Evolutionary conservation across 2,329 filamentous ascomycete species (phyloP), one percentile per base, ranked within the genome.

Genomic region (Cladophialophora chaetospira): DNA sequence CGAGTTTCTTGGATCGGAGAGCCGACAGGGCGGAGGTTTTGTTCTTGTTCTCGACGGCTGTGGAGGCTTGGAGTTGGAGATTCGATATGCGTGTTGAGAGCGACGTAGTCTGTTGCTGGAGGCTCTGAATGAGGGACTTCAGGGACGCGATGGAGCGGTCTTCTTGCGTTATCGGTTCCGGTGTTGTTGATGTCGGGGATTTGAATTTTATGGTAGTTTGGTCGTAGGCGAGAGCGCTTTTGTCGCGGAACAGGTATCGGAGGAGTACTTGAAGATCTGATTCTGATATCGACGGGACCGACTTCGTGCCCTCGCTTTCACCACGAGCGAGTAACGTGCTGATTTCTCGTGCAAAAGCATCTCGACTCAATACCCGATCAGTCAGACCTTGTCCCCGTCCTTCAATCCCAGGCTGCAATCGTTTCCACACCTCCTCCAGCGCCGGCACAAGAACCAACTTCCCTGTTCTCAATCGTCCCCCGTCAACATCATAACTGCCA

Each of bases 131-230:
- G 59, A 96, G 85, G 17, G 86, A 82, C 60, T 88, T 86, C 13
- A 99, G 79, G 48, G 88, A 87, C 1, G 91, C 91, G 61, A 97
- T 89, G 0, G 89, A 88, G 3, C 79, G 77, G 73, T 99, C 94
- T 66, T 95, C 88, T 55, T 86, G 77, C 0, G 88, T 89, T 62
- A 97, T 87, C 9, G 61, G 61, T 38, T 67, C 65, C 2, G 63
- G 61, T n/a, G 42, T 15, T 1, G 78, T 72, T 10, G 69, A 64
- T 2, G 78, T 76, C 0, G 80, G 70, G 0, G 73, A 73, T 65
- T 83, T 87, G 71, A 97, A 86, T 69, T 89, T 92, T 65, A 99
- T 81, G 0, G 86, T 89, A 63, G 75, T 74, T 60, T 72, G 73
- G 64, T 80, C 75, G 65, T 78, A 79, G 29, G 72, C 69, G 55